These are phyloP conservation scores for Lepidium aucheri DNA, from an alignment of 345 rosid species.

Conservation along the genomic window DNA sequence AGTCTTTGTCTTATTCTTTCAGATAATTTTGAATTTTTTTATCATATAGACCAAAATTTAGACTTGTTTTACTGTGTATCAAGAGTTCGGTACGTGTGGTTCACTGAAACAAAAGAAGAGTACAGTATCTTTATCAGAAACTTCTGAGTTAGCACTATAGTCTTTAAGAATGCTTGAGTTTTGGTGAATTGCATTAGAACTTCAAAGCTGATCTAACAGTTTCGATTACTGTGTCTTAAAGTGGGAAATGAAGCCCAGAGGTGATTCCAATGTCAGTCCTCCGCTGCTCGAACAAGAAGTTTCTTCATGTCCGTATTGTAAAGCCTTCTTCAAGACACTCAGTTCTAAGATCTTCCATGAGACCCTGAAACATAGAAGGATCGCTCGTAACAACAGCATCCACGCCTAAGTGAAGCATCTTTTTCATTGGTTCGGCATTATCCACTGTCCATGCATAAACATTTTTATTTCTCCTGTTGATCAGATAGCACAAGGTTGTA, in stretches of 20 bases:
- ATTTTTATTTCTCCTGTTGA: constrained; percentile 60
- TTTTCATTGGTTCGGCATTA: constrained; percentile 61
- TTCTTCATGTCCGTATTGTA: constrained; percentile 26
- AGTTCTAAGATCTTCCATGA: constrained; percentile 63
- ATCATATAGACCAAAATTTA: background rate
- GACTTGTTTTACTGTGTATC: background rate
- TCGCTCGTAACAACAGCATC: constrained; percentile 81
- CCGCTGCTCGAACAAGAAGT: background rate
- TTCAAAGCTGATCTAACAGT: too few species aligned
- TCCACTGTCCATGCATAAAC: constrained; percentile 92
- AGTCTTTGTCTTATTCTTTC: background rate
- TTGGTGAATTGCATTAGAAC: background rate
- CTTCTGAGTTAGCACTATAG: background rate
- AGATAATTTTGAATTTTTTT: background rate
- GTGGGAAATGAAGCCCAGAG: too few species aligned
- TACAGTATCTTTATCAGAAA: background rate
- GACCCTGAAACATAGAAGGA: constrained; percentile 49
- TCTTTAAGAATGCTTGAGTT: background rate
- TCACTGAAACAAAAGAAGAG: background rate
- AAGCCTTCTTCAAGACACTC: constrained; percentile 75
- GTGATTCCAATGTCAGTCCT: too few species aligned
- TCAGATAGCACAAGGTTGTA: background rate
- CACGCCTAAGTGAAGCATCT: constrained; percentile 48
- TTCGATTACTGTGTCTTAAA: too few species aligned
- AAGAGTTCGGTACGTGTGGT: background rate